Evolutionary conservation across 257 asterid genomes (phyloP), one percentile per base, ranked within the genome.

Genomic region (Solanum raphanifolium): DNA sequence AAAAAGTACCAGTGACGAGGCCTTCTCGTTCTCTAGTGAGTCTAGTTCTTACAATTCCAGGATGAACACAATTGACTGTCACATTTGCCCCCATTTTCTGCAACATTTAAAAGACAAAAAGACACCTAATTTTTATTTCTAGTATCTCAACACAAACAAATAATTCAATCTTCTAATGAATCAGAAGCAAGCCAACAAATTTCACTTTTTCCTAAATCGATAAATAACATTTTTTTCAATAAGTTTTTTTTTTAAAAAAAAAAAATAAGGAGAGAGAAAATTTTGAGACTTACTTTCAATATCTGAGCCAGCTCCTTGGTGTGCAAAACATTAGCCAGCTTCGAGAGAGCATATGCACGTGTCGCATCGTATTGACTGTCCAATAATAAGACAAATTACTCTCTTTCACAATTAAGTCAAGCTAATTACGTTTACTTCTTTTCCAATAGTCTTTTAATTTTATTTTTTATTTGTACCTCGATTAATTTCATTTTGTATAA

Each of bases 261-360:
- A 6, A 5, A 34, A 27, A 60, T 27, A 15, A 1, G 23, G 31
- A 13, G 43, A 31, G 35, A 81, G 36, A 75, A 78, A 76, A 84
- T 25, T 23, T 52, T 13, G 58, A n/a, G 60, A 85, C 88, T 93
- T 88, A 91, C 99, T 92, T 88, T 69, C 75, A 97, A 94, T 73
- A 95, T 95, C 66, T 55, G 93, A 89, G 98, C 96, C 87, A 97
- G 98, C 89, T 94, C 98, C 92, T 95, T 95, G 94, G 99, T 95
- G 90, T 97, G 99, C 94, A 97, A 90, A 92, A 97, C 98, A 93
- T 95, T 97, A 20, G 99, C 99, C 79, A 97, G 95, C 95, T 97
- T 97, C 88, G 99, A 97, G 90, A 97, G 95, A 86, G 99, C 98
- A 90, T 97, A 97, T 20, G 99, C 99, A 94, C 98, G 98, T 93